These are phyloP conservation scores for Gloeopeniophorella convolvens DNA, from an alignment of 768 basidiomycete species.

Conservation along the genomic window DNA sequence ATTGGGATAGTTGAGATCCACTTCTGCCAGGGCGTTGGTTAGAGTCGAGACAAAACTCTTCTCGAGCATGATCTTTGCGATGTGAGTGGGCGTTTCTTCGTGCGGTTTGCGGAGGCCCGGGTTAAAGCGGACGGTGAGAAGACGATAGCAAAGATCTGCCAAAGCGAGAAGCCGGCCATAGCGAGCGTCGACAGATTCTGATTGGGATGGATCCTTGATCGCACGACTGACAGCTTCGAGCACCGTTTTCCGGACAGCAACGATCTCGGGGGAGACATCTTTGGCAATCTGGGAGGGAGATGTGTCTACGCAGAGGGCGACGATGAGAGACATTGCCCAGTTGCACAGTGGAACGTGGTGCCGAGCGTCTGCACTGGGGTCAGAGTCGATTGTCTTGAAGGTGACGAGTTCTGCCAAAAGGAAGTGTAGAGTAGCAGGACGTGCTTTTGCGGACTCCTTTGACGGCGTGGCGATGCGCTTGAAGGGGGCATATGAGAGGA, in stretches of 20 bases:
- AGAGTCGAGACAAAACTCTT: constrained; percentile 90
- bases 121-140: constrained; percentile 76
- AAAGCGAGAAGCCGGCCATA: constrained; percentile 88
- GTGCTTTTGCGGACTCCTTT: constrained; percentile 61
- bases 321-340: constrained; percentile 85
- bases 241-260: constrained; percentile 89
- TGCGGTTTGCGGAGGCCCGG: constrained; percentile 44
- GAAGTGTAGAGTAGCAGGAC: constrained; percentile 67
- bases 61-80: constrained; percentile 98
- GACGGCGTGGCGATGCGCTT: constrained; percentile 48
- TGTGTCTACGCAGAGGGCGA: constrained; percentile 90
- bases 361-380: constrained; percentile 47
- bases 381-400: constrained; percentile 63
- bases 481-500: constrained; percentile 73
- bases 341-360: constrained; percentile 61
- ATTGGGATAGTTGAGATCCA: constrained; percentile 94
- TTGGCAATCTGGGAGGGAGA: constrained; percentile 59
- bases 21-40: constrained; percentile 82
- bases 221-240: constrained; percentile 83
- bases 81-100: constrained; percentile 76
- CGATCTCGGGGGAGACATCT: constrained; percentile 69
- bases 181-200: constrained; percentile 56
- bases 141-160: constrained; percentile 79
- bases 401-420: constrained; percentile 79
- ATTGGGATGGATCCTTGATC: constrained; percentile 67